Base-by-base conservation (phyloP, 1,139 yeast genomes). In the Magnusiomyces suaveolens region DNA sequence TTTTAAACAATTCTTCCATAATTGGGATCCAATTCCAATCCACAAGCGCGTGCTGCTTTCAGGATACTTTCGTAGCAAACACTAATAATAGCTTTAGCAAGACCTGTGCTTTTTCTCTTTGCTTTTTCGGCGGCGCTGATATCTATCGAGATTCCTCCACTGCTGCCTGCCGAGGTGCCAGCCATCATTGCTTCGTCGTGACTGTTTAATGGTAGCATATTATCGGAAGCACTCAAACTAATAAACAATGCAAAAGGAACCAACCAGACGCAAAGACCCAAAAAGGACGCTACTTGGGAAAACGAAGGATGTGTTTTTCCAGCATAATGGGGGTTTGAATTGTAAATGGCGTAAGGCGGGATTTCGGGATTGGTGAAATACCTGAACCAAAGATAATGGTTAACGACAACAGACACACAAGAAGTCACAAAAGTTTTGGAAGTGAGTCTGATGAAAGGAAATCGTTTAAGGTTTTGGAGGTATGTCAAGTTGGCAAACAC, bases 161-260 rank as follows among this genome's bases (percentile, higher is more conserved):
- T 56, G 38, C 55, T 65, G 62, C 57, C 64, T 63, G 48, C 52
- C 10, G 23, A 21, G 8, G 44, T 4, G 24, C 41, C 52, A 3
- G 54, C 33, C 32, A 29, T 33, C 43, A 36, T 47, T 21, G 44
- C 44, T 20, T 41, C 44, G 25, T 41, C 44, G n/a, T 49, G 39
- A 29, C 51, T 50, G 36, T 63, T 59, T 24, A 63, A 75, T 41
- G 98, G 98, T 52, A 92, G 76, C 29, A 86, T 81, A 64, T 88
- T 86, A 64, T 94, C 99, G 59, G 88, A 87, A 4, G 97, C 97
- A 66, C 95, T 86, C 58, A 92, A 76, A 52, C 96, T 85, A 29
- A 94, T 92, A 70, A 94, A 90, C 59, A 94, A 75, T 1, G 96
- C 83, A 69, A 92, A 89, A 36, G 99, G 99, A 47, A 92, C 79